phyloP scores from a whole-genome alignment of 2,329 filamentous ascomycete genomes.

The Stromatinia cepivora region DNA sequence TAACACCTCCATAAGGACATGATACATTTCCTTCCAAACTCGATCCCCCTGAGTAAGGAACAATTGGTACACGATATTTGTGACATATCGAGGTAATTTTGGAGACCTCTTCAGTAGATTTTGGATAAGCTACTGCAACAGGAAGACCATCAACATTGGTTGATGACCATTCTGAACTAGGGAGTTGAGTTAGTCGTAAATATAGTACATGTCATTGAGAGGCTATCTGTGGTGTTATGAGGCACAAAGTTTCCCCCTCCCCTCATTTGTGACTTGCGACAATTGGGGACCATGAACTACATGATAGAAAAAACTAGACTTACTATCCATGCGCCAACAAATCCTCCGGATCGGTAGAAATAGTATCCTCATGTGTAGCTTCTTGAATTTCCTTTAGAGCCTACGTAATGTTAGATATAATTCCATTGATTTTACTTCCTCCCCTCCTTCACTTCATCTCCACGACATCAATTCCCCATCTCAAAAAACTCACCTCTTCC shows the following conservation, averaged over 20 bases:
- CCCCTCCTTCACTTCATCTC: not conserved
- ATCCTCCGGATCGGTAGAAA: constrained; percentile 64
- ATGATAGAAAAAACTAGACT: not conserved
- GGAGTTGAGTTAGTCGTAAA: not conserved
- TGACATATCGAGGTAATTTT: constrained; percentile 68
- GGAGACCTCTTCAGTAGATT: constrained; percentile 60
- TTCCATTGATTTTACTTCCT: not conserved
- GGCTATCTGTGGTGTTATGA: not conserved
- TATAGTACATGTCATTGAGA: not conserved
- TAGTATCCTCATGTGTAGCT: constrained; percentile 55
- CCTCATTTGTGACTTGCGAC: not conserved
- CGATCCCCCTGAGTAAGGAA: constrained; percentile 79
- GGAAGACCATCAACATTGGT: constrained; percentile 60
- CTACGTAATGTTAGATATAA: constrained; percentile 41
- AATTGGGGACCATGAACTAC: not conserved
- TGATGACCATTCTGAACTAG: constrained; percentile 61
- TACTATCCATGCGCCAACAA: constrained; percentile 60
- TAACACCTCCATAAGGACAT: constrained; percentile 81
- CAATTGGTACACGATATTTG: constrained; percentile 78
- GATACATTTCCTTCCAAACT: constrained; percentile 90
- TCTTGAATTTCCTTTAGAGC: constrained; percentile 56
- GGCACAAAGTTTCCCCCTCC: not conserved
- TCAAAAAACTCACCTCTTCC: constrained; percentile 47
- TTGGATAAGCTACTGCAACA: constrained; percentile 64
- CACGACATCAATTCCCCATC: not conserved